Evolutionary conservation across 208 protist species (phyloP).

Genomic region (Sergeia podlipaevii): DNA sequence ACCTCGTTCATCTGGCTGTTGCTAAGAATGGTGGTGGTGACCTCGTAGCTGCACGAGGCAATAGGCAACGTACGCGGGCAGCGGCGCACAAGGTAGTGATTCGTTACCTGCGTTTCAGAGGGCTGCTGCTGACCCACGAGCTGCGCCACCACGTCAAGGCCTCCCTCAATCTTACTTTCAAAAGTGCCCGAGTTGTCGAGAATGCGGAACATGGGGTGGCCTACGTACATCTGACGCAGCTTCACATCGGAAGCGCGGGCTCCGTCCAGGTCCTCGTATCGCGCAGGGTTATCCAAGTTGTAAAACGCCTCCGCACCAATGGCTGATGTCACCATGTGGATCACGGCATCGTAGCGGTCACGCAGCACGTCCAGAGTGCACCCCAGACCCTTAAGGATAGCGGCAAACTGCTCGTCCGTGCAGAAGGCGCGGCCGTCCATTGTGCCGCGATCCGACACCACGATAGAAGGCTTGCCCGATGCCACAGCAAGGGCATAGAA

Average conservation of each 20-base stretch:
- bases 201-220: conserved; percentile 62
- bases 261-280: conserved; percentile 75
- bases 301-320: conserved; percentile 73
- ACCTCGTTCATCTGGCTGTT: conserved; percentile 62
- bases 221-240: conserved; percentile 72
- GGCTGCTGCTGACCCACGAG: conserved; percentile 43
- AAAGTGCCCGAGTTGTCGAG: conserved; percentile 79
- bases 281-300: conserved; percentile 71
- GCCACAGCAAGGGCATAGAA: conserved; percentile 62
- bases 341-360: conserved; percentile 81
- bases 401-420: conserved; percentile 45
- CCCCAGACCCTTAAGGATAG: conserved; percentile 36
- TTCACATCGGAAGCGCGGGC: conserved; percentile 77
- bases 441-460: conserved; percentile 78
- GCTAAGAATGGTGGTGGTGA: conserved; percentile 46
- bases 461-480: conserved; percentile 32
- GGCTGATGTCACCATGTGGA: conserved; percentile 81
- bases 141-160: conserved; percentile 26
- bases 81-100: conserved; percentile 39
- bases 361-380: conserved; percentile 53
- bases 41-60: conserved; percentile 28
- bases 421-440: conserved; percentile 87
- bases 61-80: conserved; percentile 29
- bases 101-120: conserved; percentile 14
- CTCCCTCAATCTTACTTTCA: conserved; percentile 70